These are phyloP conservation scores for Aureobasidium vineae DNA, from an alignment of 2,329 filamentous ascomycete species.

Conservation along the genomic window DNA sequence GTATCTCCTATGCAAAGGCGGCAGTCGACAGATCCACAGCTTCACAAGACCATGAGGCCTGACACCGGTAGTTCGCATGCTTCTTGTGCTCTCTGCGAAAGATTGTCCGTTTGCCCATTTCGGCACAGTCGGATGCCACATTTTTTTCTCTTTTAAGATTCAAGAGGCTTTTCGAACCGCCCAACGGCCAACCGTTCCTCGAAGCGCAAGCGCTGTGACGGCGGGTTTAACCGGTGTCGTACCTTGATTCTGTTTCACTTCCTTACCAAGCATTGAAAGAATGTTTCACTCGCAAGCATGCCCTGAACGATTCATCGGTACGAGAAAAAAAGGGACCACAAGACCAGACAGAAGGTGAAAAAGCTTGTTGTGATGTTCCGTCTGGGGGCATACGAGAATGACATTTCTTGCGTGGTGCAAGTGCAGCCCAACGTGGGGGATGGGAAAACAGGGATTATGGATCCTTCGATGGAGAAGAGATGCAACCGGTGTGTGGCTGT, in stretches of 20 bases:
- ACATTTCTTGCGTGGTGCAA: neutral
- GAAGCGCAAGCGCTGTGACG: neutral
- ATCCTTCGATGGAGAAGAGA: neutral
- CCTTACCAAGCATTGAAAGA: neutral
- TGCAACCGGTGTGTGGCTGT: constrained; percentile 12
- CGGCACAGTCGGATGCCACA: neutral
- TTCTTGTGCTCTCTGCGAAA: neutral
- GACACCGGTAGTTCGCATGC: too few relatives aligned
- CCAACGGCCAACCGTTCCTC: neutral
- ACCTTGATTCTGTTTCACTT: neutral
- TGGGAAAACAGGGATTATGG: neutral
- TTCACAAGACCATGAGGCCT: too few relatives aligned
- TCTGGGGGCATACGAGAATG: neutral
- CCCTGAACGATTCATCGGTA: neutral
- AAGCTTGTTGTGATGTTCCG: neutral
- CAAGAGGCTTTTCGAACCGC: neutral
- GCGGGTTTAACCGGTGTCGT: neutral
- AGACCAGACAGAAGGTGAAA: neutral
- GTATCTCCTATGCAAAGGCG: too few relatives aligned
- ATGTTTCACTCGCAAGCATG: neutral
- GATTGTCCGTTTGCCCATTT: neutral
- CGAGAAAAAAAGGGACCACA: neutral
- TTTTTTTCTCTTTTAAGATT: neutral
- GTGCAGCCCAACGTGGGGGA: neutral
- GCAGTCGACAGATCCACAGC: too few relatives aligned